Conservation (phyloP, 768 basidiomycete genomes). For the Tylopilus vinaceipallidus region DNA sequence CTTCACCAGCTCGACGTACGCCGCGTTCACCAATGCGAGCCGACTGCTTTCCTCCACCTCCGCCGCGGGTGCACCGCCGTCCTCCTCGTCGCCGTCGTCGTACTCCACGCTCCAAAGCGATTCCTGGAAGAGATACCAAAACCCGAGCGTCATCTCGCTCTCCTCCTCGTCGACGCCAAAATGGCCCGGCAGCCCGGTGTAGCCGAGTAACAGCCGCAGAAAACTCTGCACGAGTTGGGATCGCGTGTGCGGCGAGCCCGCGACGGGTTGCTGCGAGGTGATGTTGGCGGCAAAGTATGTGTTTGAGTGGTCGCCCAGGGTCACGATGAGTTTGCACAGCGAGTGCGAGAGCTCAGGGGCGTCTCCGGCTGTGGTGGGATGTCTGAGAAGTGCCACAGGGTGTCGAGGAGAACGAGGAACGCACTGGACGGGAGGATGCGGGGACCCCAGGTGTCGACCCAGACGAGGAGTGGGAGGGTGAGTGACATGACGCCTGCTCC, state of each 20-base stretch:
- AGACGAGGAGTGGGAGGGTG: conserved; percentile 84
- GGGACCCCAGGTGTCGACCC: conserved; percentile 59
- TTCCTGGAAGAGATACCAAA: conserved; percentile 92
- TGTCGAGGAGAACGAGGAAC: conserved; percentile 10
- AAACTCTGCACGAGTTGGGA: conserved; percentile 65
- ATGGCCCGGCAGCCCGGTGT: conserved; percentile 72
- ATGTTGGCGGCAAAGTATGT: conserved; percentile 72
- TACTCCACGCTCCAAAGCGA: conserved; percentile 72
- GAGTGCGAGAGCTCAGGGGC: conserved; percentile 63
- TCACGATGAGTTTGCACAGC: conserved; percentile 76
- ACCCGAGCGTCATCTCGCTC: conserved; percentile 82
- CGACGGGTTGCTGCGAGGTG: conserved; percentile 41
- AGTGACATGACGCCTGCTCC: conserved; percentile 68
- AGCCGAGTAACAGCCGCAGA: conserved; percentile 66
- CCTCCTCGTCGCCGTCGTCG: conserved; percentile 36
- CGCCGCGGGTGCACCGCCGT: conserved; percentile 15
- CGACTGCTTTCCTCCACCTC: conserved; percentile 36
- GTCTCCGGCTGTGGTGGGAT: conserved; percentile 15
- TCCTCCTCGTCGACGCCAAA: conserved; percentile 85
- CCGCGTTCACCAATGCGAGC: conserved; percentile 61
- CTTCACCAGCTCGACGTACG: conserved; percentile 77
- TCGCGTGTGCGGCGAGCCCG: conserved; percentile 38
- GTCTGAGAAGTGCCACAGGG: background rate
- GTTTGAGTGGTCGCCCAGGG: conserved; percentile 84
- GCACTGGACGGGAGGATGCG: conserved; percentile 43